Base-by-base conservation (phyloP, 2,329 filamentous ascomycete species). In the Xylariaceae sp. region DNA sequence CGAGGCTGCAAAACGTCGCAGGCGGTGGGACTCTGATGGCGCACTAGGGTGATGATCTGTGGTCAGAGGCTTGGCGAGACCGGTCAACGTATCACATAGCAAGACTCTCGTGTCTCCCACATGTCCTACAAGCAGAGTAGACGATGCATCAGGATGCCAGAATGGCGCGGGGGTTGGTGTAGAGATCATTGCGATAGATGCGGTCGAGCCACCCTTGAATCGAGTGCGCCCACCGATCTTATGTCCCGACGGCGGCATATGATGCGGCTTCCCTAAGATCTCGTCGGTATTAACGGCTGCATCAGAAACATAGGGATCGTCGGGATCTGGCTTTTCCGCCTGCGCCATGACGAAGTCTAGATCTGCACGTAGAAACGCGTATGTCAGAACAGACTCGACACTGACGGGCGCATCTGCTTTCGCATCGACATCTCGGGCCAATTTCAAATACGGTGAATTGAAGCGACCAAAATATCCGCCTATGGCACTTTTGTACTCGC, bases 401-500 rank as follows among this genome's bases (percentile, higher is more conserved):
- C 85, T 85, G 41, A 87, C 80, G 11, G 80, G 73, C 11, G 70
- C 68, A 37, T 73, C 70, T 30, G 10, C 76, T 73, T 11, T 73
- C 2, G 34, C 17, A 67, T 71, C 63, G n/a, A 62, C 59, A 41
- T 71, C 62, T 50, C 70, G 68, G 23, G 73, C 66, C 5, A 80
- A 64, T 57, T 76, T 73, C 67, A 96, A 97, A 73, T 89, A 82
- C 52, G 89, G 82, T 0, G 94, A 93, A 66, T 85, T 87, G 77
- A 97, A 97, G 49, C 94, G 86, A 61, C 89, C 85, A 72, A 96
- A 99, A 75, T 99, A 99, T 37, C 94, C 94, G 52, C 94, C 94
- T 4, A 99, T 88, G 0, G 90, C 87, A 61, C 86, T 82, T 71
- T 87, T 89, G 85, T 96, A 99, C 57, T 88, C 83, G 44, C 82